A percentile compares a stretch with the other conserved stretches of the same genome.
Evolutionary conservation across 1,284 basidiomycete species (phyloP).

Genomic region (Tetrapyrgos nigripes): DNA sequence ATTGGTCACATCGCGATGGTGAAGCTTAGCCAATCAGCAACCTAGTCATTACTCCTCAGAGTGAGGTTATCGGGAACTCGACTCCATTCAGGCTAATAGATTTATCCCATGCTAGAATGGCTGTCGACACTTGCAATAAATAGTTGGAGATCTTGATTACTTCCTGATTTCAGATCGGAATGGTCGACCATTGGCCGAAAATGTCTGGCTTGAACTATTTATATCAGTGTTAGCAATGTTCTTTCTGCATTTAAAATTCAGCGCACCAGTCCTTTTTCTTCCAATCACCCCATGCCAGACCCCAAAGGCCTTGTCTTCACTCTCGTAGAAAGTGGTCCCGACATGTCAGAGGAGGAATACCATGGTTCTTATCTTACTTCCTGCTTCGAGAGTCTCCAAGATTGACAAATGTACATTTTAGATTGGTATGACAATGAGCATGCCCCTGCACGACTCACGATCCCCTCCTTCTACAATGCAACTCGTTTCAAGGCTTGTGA

Average conservation of each 20-base stretch:
- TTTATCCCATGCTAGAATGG: too few species aligned
- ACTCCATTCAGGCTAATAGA: too few species aligned
- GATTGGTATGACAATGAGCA: slow-evolving; percentile 16
- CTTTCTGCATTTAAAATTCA: not conserved
- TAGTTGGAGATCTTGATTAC: too few species aligned
- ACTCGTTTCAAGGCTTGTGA: slow-evolving; percentile 12
- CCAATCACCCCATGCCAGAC: not conserved
- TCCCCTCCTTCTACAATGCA: slow-evolving; percentile 11
- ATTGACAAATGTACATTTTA: slow-evolving; percentile 1
- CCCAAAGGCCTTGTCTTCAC: slow-evolving; percentile 3
- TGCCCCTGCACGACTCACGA: slow-evolving; percentile 9
- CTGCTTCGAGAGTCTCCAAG: slow-evolving; percentile 1
- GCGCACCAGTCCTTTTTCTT: not conserved
- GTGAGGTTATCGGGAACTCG: too few species aligned
- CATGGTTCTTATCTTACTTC: not conserved
- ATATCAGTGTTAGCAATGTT: not conserved
- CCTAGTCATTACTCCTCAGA: too few species aligned
- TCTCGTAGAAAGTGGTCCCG: slow-evolving; percentile 2
- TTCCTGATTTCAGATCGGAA: too few species aligned
- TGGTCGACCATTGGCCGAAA: not conserved
- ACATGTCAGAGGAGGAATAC: slow-evolving; percentile 3
- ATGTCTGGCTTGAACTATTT: slow-evolving; percentile 4
- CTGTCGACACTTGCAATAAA: too few species aligned
- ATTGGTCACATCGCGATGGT: too few species aligned
- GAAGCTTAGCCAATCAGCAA: too few species aligned